Percentiles rank a stretch among this genome's conserved stretches.
Conservation (phyloP, 495 filamentous ascomycete species). For the Talaromyces wortmannii region DNA sequence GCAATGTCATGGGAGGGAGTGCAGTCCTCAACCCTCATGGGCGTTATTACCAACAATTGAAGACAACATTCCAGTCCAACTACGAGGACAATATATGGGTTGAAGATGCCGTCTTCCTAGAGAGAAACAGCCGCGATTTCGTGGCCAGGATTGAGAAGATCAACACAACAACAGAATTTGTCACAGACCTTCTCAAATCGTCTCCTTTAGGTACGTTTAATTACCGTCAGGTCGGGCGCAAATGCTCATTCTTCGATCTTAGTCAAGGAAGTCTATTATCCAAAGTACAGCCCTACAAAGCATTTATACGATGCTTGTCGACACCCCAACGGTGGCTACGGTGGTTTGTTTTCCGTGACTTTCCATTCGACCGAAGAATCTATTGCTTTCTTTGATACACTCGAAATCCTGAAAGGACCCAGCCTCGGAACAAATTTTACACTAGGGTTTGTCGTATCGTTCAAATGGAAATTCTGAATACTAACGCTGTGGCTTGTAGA, state of each 20-base stretch:
- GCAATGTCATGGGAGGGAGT: conserved; percentile 96
- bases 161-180: conserved; percentile 78
- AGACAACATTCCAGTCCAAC: conserved; percentile 48
- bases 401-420: conserved; percentile 88
- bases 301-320: conserved; percentile 72
- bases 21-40: conserved; percentile 77
- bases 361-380: conserved; percentile 67
- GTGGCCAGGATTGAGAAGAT: conserved; percentile 74
- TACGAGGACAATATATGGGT: conserved; percentile 91
- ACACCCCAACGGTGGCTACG: conserved; percentile 74
- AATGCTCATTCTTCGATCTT: conserved; percentile 3
- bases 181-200: conserved; percentile 60
- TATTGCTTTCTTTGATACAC: conserved; percentile 72
- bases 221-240: neutral
- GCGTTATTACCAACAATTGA: conserved; percentile 62
- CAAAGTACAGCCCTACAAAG: conserved; percentile 64
- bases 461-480: neutral
- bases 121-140: conserved; percentile 94
- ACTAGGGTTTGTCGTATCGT: conserved; percentile 37
- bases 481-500: conserved; percentile 24
- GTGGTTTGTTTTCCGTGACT: conserved; percentile 78
- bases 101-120: conserved; percentile 89
- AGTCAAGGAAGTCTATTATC: conserved; percentile 83
- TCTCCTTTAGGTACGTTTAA: conserved; percentile 41
- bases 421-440: conserved; percentile 98